Base-by-base conservation (phyloP, 208 protist species). In the Trypanosoma lewisi region DNA sequence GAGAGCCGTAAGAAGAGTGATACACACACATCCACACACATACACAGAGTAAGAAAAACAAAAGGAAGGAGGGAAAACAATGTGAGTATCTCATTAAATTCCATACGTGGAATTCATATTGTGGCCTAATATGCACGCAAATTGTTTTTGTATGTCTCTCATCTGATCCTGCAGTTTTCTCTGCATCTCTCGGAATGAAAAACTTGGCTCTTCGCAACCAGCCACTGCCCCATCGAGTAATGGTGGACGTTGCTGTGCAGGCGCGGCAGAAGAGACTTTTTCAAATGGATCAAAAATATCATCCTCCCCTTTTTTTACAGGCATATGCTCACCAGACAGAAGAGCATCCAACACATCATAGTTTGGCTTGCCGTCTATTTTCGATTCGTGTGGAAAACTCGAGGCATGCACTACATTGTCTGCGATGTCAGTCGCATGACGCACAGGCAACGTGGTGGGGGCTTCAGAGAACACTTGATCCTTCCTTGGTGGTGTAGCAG, bases 31-130 rank as follows among this genome's bases (percentile, higher is more conserved):
- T n/a, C n/a, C n/a, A n/a, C n/a, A n/a, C n/a, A n/a, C n/a, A n/a
- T n/a, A n/a, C n/a, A n/a, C n/a, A n/a, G n/a, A n/a, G n/a, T n/a
- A 63, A 52, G 53, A 41, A 52, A 36, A 34, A 49, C 23, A 63
- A 19, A 39, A 39, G 23, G 4, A 47, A 47, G 23, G 8, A 23
- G 23, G 7, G 8, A 47, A 21, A 21, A 47, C 14, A 14, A 47
- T 19, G 42, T 47, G 14, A 3, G 23, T 34, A 17, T 25, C 19
- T 27, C 2, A 31, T 36, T 36, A 37, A 55, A 4, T 55, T 55
- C 6, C 28, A 55, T 19, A 28, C 27, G 1, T 19, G 12, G 28
- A 30, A 55, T 30, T 37, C 16, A 37, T 36, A 27, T 33, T 36
- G 2, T 19, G 8, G 44, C 50, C 7, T 17, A 48, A 19, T 21